Conservation (phyloP, 768 basidiomycete species). For the Omphalotus guepiniiformis region DNA sequence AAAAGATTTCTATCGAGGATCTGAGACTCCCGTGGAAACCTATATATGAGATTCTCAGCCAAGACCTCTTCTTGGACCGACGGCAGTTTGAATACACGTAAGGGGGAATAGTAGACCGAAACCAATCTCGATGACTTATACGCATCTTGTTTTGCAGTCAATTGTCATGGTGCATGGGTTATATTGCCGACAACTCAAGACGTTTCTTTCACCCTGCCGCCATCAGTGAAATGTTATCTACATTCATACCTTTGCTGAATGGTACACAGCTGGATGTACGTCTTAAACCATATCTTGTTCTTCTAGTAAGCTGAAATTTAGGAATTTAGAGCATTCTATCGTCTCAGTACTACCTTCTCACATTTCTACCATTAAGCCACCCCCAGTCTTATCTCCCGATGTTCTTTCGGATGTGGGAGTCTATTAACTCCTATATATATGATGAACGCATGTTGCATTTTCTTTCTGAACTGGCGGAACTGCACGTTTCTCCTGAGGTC, state of each 20-base stretch:
- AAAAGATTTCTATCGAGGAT: slow-evolving; percentile 72
- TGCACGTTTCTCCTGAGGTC: slow-evolving; percentile 73
- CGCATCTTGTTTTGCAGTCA: slow-evolving; percentile 38
- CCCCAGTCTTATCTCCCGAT: slow-evolving; percentile 81
- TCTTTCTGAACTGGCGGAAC: slow-evolving; percentile 69
- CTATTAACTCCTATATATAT: slow-evolving; percentile 83
- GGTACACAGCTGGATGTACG: slow-evolving; percentile 70
- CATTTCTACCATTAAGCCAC: slow-evolving; percentile 81
- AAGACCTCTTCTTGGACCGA: slow-evolving; percentile 73
- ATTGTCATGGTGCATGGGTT: slow-evolving; percentile 74
- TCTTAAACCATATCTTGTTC: slow-evolving; percentile 11
- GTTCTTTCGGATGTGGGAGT: slow-evolving; percentile 85
- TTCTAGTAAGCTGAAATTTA: not conserved
- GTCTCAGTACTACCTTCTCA: slow-evolving; percentile 80
- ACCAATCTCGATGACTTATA: slow-evolving; percentile 4
- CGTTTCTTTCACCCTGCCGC: slow-evolving; percentile 89
- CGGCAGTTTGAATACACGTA: slow-evolving; percentile 78
- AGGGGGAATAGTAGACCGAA: slow-evolving; percentile 15
- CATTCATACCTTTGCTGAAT: slow-evolving; percentile 75
- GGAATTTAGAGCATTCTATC: slow-evolving; percentile 59
- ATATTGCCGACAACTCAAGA: slow-evolving; percentile 60
- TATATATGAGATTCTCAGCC: slow-evolving; percentile 63
- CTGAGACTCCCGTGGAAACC: slow-evolving; percentile 81
- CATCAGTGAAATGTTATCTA: slow-evolving; percentile 83
- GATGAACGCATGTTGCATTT: slow-evolving; percentile 89